Conservation (phyloP, 805 yeast genomes). For the Myxozyma sirexii region DNA sequence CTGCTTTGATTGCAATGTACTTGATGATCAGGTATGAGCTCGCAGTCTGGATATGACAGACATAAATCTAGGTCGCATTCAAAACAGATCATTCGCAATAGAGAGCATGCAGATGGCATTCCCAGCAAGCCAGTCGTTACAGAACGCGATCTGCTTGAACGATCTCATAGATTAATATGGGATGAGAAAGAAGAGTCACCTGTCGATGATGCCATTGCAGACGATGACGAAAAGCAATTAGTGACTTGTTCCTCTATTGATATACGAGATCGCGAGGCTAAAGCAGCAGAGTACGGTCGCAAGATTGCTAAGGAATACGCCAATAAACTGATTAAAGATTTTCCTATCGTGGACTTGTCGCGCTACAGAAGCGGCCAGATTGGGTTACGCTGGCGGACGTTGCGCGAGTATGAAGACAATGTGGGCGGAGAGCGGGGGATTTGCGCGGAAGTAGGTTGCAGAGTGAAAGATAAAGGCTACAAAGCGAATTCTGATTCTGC, state of each 20-base stretch:
- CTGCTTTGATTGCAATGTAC: not conserved
- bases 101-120: not conserved
- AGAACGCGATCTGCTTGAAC: constrained; percentile 23
- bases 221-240: not conserved
- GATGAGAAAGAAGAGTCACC: constrained; percentile 6
- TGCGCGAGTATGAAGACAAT: constrained; percentile 17
- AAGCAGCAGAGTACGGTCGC: constrained; percentile 16
- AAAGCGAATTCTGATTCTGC: constrained; percentile 7
- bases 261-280: constrained; percentile 5
- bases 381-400: constrained; percentile 26
- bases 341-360: constrained; percentile 23
- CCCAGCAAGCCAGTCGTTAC: constrained; percentile 7
- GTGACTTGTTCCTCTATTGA: not conserved
- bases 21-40: not conserved
- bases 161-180: constrained; percentile 19
- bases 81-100: not conserved
- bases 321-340: constrained; percentile 15
- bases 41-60: not conserved
- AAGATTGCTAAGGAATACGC: constrained; percentile 17
- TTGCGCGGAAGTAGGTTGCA: constrained; percentile 20
- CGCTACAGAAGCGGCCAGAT: constrained; percentile 20
- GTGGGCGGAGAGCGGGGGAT: constrained; percentile 24
- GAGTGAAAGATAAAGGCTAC: constrained; percentile 6
- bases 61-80: not conserved
- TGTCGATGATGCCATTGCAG: not conserved